These are phyloP conservation scores for Aegilops umbellulata DNA, from an alignment of 176 grass and related monocot genomes.

Conservation along the genomic window DNA sequence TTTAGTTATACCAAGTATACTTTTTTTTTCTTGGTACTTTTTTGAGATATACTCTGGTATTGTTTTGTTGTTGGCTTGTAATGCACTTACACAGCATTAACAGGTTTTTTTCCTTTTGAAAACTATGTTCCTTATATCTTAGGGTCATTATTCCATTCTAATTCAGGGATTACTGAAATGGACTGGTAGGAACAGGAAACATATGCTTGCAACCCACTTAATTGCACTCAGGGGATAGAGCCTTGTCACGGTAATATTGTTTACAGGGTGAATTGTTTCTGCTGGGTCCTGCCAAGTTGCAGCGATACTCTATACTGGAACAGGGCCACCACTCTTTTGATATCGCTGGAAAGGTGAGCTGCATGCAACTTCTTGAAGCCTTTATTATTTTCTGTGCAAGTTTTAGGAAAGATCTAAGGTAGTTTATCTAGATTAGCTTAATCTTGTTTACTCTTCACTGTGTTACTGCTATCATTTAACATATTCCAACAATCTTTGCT, in stretches of 20 bases:
- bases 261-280: slow-evolving; percentile 3
- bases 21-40: not conserved
- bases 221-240: not conserved
- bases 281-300: not conserved
- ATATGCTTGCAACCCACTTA: not conserved
- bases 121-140: slow-evolving; percentile 1
- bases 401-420: not conserved
- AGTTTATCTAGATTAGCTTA: not conserved
- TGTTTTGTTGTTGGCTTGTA: not conserved
- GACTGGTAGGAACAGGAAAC: not conserved
- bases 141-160: not conserved
- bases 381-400: not conserved
- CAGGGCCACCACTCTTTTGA: not conserved
- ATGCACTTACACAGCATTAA: not conserved
- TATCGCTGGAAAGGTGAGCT: not conserved
- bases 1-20: not conserved
- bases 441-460: not conserved
- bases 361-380: not conserved
- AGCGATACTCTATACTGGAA: not conserved
- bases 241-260: not conserved
- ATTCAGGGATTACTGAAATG: slow-evolving; percentile 5
- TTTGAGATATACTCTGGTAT: not conserved
- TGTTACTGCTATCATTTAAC: not conserved
- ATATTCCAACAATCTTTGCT: not conserved
- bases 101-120: not conserved